Conservation (phyloP, 768 basidiomycete genomes). For the Agaricus subrufescens region DNA sequence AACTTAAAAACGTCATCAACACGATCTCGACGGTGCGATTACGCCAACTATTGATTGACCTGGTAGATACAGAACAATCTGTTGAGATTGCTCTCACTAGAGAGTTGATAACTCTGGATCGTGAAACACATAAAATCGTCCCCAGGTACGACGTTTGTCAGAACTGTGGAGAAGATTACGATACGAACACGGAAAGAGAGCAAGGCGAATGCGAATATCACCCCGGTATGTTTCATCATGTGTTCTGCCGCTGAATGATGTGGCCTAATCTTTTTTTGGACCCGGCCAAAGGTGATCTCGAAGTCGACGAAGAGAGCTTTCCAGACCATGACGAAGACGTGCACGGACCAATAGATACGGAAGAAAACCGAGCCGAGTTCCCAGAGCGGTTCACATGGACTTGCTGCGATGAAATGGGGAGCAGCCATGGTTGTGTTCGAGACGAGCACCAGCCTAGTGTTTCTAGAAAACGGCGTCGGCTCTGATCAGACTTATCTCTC, state of each 20-base stretch:
- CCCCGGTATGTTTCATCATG: constrained; percentile 32
- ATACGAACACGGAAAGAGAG: constrained; percentile 29
- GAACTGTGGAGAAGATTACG: constrained; percentile 45
- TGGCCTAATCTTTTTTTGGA: background rate
- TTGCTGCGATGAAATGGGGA: constrained; percentile 41
- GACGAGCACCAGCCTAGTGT: constrained; percentile 28
- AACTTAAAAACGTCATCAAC: constrained; percentile 37
- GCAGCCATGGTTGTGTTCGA: constrained; percentile 32
- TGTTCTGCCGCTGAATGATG: background rate
- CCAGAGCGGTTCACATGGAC: constrained; percentile 49
- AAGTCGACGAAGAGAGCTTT: constrained; percentile 34
- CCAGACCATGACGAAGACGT: constrained; percentile 43
- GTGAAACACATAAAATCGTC: constrained; percentile 28
- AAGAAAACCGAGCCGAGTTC: constrained; percentile 30
- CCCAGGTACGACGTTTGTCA: constrained; percentile 43
- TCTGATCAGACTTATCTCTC: constrained; percentile 8
- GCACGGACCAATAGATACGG: constrained; percentile 43
- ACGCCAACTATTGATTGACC: constrained; percentile 31
- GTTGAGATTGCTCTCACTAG: constrained; percentile 38
- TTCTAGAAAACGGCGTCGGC: constrained; percentile 27
- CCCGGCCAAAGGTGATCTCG: constrained; percentile 31
- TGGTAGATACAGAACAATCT: constrained; percentile 35
- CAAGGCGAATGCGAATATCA: constrained; percentile 46
- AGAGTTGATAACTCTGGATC: constrained; percentile 37
- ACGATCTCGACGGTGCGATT: constrained; percentile 39